phyloP scores from a whole-genome alignment of 2,329 filamentous ascomycete genomes.

The Colletotrichum acutatum region DNA sequence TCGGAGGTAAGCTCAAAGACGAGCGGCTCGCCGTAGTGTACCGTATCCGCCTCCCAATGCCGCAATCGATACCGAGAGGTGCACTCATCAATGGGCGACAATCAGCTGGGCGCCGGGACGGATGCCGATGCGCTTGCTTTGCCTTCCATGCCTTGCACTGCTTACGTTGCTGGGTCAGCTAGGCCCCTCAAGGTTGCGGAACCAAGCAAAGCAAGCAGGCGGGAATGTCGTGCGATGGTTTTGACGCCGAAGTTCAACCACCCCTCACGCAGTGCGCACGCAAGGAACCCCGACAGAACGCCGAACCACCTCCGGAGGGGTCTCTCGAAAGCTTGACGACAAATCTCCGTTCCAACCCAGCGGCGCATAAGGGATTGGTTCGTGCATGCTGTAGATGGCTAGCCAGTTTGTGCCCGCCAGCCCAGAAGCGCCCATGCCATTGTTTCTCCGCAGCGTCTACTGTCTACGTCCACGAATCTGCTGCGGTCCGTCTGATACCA shows the following conservation, averaged over 20 bases:
- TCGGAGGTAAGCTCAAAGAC: constrained; percentile 4
- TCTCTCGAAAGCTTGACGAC: constrained; percentile 29
- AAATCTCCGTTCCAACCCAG: constrained; percentile 30
- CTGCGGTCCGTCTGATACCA: background rate
- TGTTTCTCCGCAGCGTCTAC: constrained; percentile 9
- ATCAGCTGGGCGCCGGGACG: background rate
- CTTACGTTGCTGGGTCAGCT: background rate
- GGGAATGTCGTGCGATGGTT: background rate
- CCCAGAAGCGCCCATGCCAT: background rate
- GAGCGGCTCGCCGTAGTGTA: background rate
- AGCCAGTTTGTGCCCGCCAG: background rate
- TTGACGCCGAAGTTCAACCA: constrained; percentile 11
- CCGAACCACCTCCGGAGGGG: constrained; percentile 30
- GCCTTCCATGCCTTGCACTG: too few species aligned
- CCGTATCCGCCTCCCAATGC: background rate
- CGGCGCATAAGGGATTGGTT: constrained; percentile 14
- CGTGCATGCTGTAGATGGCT: background rate
- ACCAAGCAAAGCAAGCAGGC: background rate
- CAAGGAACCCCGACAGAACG: constrained; percentile 25
- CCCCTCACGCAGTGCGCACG: constrained; percentile 5
- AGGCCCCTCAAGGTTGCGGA: background rate
- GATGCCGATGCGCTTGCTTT: background rate
- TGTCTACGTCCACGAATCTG: background rate
- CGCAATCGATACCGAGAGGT: background rate
- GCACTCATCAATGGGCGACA: background rate